Base-by-base conservation (phyloP, 345 rosid species). In the Anacardium occidentale region DNA sequence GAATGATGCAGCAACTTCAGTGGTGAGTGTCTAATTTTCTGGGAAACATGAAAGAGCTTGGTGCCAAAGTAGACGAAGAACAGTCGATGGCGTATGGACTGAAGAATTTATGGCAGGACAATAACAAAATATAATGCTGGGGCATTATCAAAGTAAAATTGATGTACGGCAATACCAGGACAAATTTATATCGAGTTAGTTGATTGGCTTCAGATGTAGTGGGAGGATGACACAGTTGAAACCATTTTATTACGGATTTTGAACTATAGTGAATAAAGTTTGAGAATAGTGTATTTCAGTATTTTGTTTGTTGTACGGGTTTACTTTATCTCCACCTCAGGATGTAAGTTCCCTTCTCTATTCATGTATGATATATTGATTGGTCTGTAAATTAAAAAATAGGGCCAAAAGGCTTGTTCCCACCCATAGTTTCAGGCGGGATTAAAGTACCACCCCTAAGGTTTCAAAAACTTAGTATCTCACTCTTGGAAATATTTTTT, bases 61-160 rank as follows among this genome's bases (percentile, higher is more conserved):
- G 64, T 48, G 66, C 34, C n/a, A 11, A 48, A 40, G n/a, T 10
- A 47, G 74, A 48, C 29, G 66, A 70, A 70, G 66, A 45, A 26
- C 32, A 26, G 25, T 15, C 9, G 18, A 17, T 10, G 25, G 45
- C 64, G 24, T 12, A 17, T 20, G 5, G 17, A 21, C 44, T 10
- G n/a, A 45, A 25, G 24, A 18, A 69, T 48, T 17, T n/a, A 24
- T 20, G 62, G n/a, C 51, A 54, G 29, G 22, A 21, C 15, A 7
- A 45, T 7, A 37, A 4, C 40, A 44, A 69, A 57, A 56, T 37
- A 48, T 6, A 42, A 24, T 14, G 24, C n/a, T 20, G 44, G 42
- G 29, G 47, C 24, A 11, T n/a, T 47, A 20, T 57, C 40, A 0
- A 3, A 11, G 26, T 42, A 70, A 44, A 58, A 25, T 47, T 25